Base-by-base conservation (phyloP, 2,329 filamentous ascomycete genomes). In the Cercospora brassicicola region DNA sequence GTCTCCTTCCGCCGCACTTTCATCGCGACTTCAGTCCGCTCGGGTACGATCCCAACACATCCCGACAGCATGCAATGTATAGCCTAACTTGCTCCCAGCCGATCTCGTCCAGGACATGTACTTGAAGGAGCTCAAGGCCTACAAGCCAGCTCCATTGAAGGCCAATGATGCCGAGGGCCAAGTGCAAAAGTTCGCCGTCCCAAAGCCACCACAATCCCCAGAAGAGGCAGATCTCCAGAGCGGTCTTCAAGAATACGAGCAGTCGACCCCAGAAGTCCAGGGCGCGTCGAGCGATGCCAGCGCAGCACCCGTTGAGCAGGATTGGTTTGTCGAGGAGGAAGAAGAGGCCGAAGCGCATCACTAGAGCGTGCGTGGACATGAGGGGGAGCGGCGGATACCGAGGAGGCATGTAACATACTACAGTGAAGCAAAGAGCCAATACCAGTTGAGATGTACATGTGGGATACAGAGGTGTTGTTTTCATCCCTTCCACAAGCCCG, bases 71-170 rank as follows among this genome's bases (percentile, higher is more conserved):
- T 28, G 5, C 26, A 5, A 55, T 7, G 3, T 23, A 7, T 36
- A 20, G 55, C 31, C 55, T 59, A 36, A 59, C 30, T 15, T 23
- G 2, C 9, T 36, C 8, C 3, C 69, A 98, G 95, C 92, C 89
- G 95, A 99, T 83, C 89, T 97, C 78, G 92, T 99, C 77, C 95
- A 98, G 84, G 94, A 98, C 81, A 88, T 99, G 79, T 99, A 99
- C 87, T 89, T 99, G 76, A 91, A 90, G 82, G 94, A 98, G 84
- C 89, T 99, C 80, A 95, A 94, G 85, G 88, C 89, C 83, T 98
- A 97, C 91, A 98, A 98, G 88, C 85, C 90, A 72, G 85, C 91
- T 66, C 85, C 89, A 74, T 81, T 94, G 84, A 97, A 97, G 87
- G 87, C 93, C 72, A 88, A 88, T 77, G 95, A 98, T 79, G 86